Evolutionary conservation across 345 rosid genomes (phyloP).

Genomic region (Passiflora organensis): DNA sequence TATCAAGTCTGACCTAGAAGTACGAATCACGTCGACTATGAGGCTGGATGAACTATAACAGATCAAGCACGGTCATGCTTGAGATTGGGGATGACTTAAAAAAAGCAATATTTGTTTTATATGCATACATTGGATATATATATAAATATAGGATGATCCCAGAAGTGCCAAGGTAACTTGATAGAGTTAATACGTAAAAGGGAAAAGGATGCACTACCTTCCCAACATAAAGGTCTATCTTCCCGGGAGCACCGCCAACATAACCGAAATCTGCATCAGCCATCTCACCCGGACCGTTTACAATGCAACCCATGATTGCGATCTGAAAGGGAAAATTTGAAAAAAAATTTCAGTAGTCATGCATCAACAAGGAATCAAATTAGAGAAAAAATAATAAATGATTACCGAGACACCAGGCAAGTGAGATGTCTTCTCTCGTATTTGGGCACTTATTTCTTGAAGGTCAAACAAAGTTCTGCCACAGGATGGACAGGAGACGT

Average conservation of each 20-base stretch:
- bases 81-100: too few relatives aligned
- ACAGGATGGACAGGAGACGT: constrained; percentile 94
- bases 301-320: constrained; percentile 96
- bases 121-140: too few relatives aligned
- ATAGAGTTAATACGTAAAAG: not conserved
- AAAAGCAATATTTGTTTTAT: too few relatives aligned
- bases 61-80: too few relatives aligned
- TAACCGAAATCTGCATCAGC: constrained; percentile 99
- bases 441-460: constrained; percentile 92
- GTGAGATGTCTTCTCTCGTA: constrained; percentile 84
- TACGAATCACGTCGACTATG: too few relatives aligned
- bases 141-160: too few relatives aligned
- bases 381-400: constrained; percentile 7
- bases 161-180: too few relatives aligned
- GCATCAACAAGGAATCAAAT: not conserved
- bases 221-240: constrained; percentile 94
- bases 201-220: constrained; percentile 48
- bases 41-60: too few relatives aligned
- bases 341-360: too few relatives aligned
- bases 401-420: constrained; percentile 96
- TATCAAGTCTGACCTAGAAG: too few relatives aligned
- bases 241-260: constrained; percentile 92
- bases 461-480: constrained; percentile 96
- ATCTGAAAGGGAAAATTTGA: too few relatives aligned
- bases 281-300: constrained; percentile 99